Evolutionary conservation across 2,329 filamentous ascomycete genomes (phyloP).

Genomic region (Trichophaea hybrida): DNA sequence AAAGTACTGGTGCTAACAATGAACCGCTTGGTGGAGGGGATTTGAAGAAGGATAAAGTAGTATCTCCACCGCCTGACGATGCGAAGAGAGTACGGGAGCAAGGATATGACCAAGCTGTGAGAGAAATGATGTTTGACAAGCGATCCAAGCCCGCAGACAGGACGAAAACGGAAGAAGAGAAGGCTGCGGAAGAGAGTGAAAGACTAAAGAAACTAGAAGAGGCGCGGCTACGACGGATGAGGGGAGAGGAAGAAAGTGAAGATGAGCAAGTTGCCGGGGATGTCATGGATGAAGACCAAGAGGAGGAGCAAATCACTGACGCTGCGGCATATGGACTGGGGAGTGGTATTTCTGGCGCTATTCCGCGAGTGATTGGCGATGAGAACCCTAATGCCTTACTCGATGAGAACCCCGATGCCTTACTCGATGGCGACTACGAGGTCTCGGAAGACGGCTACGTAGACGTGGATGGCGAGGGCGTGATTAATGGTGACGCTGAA

Average conservation of each 20-base stretch:
- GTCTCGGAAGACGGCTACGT: slow-evolving; percentile 39
- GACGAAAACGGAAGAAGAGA: slow-evolving; percentile 84
- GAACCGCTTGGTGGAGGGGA: slow-evolving; percentile 36
- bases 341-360: slow-evolving; percentile 37
- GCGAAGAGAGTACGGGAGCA: slow-evolving; percentile 29
- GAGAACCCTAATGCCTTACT: slow-evolving; percentile 40
- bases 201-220: slow-evolving; percentile 69
- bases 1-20: slow-evolving; percentile 36
- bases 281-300: slow-evolving; percentile 25
- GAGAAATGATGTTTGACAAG: slow-evolving; percentile 69
- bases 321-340: slow-evolving; percentile 46
- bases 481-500: slow-evolving; percentile 17
- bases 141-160: slow-evolving; percentile 73
- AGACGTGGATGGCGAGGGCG: slow-evolving; percentile 33
- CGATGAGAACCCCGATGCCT: slow-evolving; percentile 37
- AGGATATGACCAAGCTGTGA: slow-evolving; percentile 64
- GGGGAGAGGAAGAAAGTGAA: slow-evolving; percentile 57
- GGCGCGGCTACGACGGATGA: slow-evolving; percentile 72
- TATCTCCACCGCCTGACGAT: slow-evolving; percentile 34
- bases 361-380: slow-evolving; percentile 22
- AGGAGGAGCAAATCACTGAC: slow-evolving; percentile 39
- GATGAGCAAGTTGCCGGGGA: slow-evolving; percentile 46
- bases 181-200: slow-evolving; percentile 59
- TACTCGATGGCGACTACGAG: slow-evolving; percentile 44
- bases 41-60: background rate